Percentiles rank a stretch among this genome's conserved stretches.
These are phyloP conservation scores for Aspergillus aculeatus DNA, from an alignment of 2,329 filamentous ascomycete genomes.

Conservation along the genomic window DNA sequence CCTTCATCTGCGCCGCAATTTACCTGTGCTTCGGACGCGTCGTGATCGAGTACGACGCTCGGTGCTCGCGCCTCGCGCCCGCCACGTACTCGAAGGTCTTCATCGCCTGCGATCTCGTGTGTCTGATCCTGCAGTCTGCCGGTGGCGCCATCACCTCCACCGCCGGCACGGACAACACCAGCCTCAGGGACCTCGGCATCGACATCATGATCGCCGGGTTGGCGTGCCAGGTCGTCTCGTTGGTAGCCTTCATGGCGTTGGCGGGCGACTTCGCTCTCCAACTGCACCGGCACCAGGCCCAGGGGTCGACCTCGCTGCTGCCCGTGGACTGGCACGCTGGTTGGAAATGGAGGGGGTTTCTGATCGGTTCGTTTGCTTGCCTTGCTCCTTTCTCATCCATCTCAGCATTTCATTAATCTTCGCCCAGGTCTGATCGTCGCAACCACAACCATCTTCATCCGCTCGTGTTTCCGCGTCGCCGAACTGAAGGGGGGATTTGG, in stretches of 20 bases:
- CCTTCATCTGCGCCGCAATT: slow-evolving; percentile 63
- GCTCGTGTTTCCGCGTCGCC: slow-evolving; percentile 52
- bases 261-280: slow-evolving; percentile 53
- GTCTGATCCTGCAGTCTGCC: slow-evolving; percentile 59
- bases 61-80: slow-evolving; percentile 34
- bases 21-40: slow-evolving; percentile 54
- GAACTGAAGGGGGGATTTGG: slow-evolving; percentile 51
- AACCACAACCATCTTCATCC: slow-evolving; percentile 47
- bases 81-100: slow-evolving; percentile 47
- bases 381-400: too few species aligned
- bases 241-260: slow-evolving; percentile 55
- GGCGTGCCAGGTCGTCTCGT: slow-evolving; percentile 59
- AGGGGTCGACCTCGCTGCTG: too few species aligned
- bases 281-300: slow-evolving; percentile 12
- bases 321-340: too few species aligned
- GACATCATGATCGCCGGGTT: slow-evolving; percentile 67
- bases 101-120: slow-evolving; percentile 62
- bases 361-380: too few species aligned
- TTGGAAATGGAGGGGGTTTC: too few species aligned
- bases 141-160: slow-evolving; percentile 38
- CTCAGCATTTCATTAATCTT: too few species aligned
- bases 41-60: slow-evolving; percentile 35
- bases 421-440: slow-evolving; percentile 36
- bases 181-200: slow-evolving; percentile 43
- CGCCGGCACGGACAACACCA: slow-evolving; percentile 2